These are phyloP conservation scores for Fusarium oxysporum DNA, from an alignment of 2,329 filamentous ascomycete species.

Conservation along the genomic window DNA sequence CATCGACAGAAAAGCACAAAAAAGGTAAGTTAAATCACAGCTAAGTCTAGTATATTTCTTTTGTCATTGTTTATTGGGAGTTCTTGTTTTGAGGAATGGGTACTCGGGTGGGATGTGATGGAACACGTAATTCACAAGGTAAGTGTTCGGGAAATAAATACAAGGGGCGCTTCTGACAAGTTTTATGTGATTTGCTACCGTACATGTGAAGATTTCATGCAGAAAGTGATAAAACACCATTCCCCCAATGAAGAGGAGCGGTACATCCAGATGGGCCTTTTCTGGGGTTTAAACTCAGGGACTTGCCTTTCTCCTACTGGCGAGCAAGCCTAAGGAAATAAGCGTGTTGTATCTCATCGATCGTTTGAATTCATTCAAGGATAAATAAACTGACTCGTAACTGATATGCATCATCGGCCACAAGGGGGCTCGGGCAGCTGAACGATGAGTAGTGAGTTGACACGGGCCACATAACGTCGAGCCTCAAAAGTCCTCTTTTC, in stretches of 20 bases:
- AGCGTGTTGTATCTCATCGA: rapidly evolving
- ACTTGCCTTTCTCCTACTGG: background rate
- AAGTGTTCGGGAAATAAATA: background rate
- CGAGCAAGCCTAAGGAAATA: background rate
- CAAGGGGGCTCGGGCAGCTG: rapidly evolving
- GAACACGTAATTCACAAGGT: background rate
- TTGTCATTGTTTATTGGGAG: background rate
- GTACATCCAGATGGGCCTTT: background rate
- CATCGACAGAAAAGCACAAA: background rate
- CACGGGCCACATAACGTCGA: too few species aligned
- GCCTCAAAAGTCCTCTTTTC: background rate
- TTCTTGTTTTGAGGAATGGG: background rate
- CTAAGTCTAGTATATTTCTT: background rate
- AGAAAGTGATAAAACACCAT: too few species aligned
- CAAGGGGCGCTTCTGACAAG: rapidly evolving
- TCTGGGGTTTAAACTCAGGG: background rate
- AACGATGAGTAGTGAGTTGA: background rate
- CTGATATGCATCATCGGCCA: rapidly evolving
- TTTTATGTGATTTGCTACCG: rapidly evolving
- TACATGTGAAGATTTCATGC: rapidly evolving
- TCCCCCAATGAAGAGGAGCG: too few species aligned
- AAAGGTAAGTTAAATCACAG: background rate
- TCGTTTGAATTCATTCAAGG: rapidly evolving
- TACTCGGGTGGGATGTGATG: too few species aligned
- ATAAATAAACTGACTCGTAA: background rate